Conservation (phyloP, 768 basidiomycete species). For the Panaeolus papilionaceus region DNA sequence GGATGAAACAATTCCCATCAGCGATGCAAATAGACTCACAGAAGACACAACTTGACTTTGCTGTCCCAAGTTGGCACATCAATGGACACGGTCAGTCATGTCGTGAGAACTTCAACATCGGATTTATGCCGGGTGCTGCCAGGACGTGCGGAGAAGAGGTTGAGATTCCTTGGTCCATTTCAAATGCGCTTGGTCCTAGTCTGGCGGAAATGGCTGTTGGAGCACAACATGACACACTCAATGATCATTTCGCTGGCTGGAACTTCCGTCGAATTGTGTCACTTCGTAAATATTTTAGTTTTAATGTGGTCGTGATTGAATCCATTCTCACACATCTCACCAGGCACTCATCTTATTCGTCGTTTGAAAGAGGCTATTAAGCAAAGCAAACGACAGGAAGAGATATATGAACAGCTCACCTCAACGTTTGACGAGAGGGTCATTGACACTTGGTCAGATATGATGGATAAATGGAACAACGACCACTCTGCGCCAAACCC, state of each 20-base stretch:
- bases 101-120: constrained; percentile 37
- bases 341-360: constrained; percentile 6
- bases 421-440: neutral
- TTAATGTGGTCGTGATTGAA: no score
- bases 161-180: constrained; percentile 42
- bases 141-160: constrained; percentile 38
- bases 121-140: constrained; percentile 33
- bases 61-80: constrained; percentile 47
- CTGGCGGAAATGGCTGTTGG: constrained; percentile 44
- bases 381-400: constrained; percentile 18
- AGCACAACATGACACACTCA: constrained; percentile 37
- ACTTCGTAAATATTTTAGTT: constrained; percentile 19
- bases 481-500: constrained; percentile 21
- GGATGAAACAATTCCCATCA: no score
- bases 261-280: constrained; percentile 36
- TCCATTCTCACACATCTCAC: no score
- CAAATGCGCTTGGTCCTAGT: constrained; percentile 37
- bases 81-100: constrained; percentile 37
- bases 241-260: constrained; percentile 45
- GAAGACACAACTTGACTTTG: no score
- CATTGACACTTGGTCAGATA: constrained; percentile 18
- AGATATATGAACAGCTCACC: constrained; percentile 15
- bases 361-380: constrained; percentile 18
- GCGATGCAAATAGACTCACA: no score
- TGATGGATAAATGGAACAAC: constrained; percentile 17